phyloP scores from a whole-genome alignment of 257 asterid species.

The Nicotiana obtusifolia region DNA sequence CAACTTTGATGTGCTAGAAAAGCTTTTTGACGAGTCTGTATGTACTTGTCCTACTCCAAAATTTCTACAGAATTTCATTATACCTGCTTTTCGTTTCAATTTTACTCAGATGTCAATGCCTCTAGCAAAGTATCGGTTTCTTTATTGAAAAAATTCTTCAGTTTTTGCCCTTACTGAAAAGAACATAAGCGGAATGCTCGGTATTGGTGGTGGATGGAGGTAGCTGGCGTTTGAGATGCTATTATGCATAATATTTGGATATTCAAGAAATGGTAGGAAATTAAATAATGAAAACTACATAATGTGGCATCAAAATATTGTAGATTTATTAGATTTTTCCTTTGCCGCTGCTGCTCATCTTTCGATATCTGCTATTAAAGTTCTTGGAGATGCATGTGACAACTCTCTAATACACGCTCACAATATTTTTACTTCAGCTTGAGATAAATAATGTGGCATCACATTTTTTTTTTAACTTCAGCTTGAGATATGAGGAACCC shows the following conservation, averaged over 20 bases:
- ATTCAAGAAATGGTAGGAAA: neutral
- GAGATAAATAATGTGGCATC: no score
- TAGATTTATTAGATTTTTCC: neutral
- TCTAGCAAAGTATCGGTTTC: neutral
- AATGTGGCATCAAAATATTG: neutral
- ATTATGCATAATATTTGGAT: neutral
- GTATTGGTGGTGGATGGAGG: neutral
- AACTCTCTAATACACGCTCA: neutral
- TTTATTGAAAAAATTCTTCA: neutral
- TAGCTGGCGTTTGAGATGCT: neutral
- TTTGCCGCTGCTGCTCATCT: neutral
- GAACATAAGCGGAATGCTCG: neutral
- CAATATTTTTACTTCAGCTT: no score
- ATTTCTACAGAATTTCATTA: neutral
- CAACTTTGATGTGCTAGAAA: conserved; percentile 8
- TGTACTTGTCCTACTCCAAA: neutral
- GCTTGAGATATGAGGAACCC: no score
- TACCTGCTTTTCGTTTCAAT: neutral
- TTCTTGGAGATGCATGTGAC: neutral
- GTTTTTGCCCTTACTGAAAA: neutral
- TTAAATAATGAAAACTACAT: neutral
- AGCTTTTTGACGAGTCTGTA: neutral
- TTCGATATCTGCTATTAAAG: neutral
- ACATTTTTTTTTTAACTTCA: no score
- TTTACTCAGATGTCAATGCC: neutral